Percentiles rank a stretch among this genome's conserved stretches.
Evolutionary conservation across 2,329 filamentous ascomycete genomes (phyloP).

Genomic region (Ascochyta viciae-villosae): DNA sequence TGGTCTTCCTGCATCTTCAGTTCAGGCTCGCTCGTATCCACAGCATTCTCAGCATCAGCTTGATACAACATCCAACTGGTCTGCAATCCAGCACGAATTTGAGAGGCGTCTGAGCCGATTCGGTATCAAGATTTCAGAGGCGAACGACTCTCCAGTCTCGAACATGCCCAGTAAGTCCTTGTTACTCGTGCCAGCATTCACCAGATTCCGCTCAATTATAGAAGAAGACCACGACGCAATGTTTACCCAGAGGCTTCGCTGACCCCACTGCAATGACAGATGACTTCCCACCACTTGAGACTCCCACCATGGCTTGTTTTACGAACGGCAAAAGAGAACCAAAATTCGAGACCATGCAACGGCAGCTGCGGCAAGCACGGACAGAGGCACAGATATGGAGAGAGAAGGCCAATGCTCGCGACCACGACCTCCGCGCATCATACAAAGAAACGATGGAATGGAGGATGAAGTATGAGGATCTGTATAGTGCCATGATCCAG

Average conservation of each 20-base stretch:
- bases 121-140: conserved; percentile 12
- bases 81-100: conserved; percentile 9
- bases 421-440: not conserved
- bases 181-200: not conserved
- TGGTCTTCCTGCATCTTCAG: not conserved
- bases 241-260: not conserved
- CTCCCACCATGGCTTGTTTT: not conserved
- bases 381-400: conserved; percentile 7
- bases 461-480: conserved; percentile 14
- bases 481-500: conserved; percentile 4
- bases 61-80: not conserved
- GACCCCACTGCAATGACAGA: not conserved
- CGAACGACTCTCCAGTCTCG: not conserved
- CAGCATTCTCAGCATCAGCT: not conserved
- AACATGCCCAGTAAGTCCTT: not conserved
- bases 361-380: conserved; percentile 3
- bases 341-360: not conserved
- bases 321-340: not conserved
- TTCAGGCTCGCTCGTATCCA: not conserved
- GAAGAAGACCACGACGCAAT: not conserved
- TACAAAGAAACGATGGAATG: conserved; percentile 5
- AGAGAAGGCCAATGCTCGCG: conserved; percentile 1
- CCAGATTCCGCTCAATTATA: not conserved
- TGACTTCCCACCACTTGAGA: not conserved
- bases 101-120: conserved; percentile 7